Base-by-base conservation (phyloP, 2,329 filamentous ascomycete genomes). In the Hypoxylon rubiginosum region DNA sequence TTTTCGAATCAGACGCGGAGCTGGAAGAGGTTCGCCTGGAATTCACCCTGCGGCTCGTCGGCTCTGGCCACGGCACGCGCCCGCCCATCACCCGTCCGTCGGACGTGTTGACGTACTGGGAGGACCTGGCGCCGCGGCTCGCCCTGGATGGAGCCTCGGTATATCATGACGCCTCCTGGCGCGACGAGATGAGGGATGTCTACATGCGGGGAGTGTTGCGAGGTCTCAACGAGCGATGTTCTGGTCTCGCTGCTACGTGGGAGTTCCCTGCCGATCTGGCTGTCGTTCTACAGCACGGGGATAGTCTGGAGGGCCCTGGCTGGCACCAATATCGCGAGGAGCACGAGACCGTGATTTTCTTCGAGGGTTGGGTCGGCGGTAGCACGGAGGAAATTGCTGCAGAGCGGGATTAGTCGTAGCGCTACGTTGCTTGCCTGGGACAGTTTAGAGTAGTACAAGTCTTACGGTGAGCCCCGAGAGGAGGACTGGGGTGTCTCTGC, bases 391-490 rank as follows among this genome's bases (percentile, higher is more conserved):
- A 49, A 24, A n/a, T 36, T 13, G 41, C 28, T 26, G 10, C 24
- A 19, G 41, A 56, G 24, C 46, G 28, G 46, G n/a, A 21, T 50
- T 50, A 32, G 55, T 50, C 45, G 45, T 58, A 45, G 55, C 55
- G 45, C 45, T 58, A 43, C 10, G 21, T 58, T 4, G 55, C 24
- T 28, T 50, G 24, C 11, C 21, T 43, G 45, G 55, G 45, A 30
- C 55, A 58, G 45, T 51, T 51, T 43, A 45, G 45, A 51, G 32
- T 58, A 32, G 45, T 58, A 58, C 32, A 50, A 58, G 24, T 50
- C 45, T 32, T 53, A 53, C 19, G 11, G 24, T 4, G 13, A 53
- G 34, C 51, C 51, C 19, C 50, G 8, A 21, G 34, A 43, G 34
- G 34, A 43, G 11, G 36, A 53, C 24, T 53, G 34, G 51, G 10